Base-by-base conservation (phyloP, 805 yeast species). In the Myxozyma neglecta region DNA sequence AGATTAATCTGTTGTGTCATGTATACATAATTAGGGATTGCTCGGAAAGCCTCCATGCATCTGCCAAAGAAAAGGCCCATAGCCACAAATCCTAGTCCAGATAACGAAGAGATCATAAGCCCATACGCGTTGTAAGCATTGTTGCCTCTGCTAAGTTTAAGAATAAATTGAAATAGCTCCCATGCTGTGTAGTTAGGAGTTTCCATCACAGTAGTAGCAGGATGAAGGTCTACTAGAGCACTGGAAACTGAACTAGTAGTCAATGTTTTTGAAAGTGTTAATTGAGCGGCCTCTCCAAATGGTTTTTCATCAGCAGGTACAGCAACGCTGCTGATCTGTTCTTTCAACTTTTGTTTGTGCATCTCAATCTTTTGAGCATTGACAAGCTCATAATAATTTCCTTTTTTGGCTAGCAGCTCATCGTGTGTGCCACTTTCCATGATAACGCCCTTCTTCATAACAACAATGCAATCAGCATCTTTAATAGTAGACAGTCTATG, bases 401-500 rank as follows among this genome's bases (percentile, higher is more conserved):
- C 74, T 35, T 51, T 34, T 18, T 20, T 37, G 1, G 49, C 68
- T 8, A 71, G 16, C 37, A 76, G 62, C 44, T 70, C 72, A 8
- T 68, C 65, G 56, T 75, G 77, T 6, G 61, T 65, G 11, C 79
- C 79, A 53, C 68, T 71, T 65, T 76, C 79, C 18, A 71, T 80
- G 59, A 80, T 81, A 59, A 77, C 80, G 3, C 82, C 79, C 39
- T 73, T 72, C 3, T 64, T 54, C 57, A 81, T 71, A 11, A 81
- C 84, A 53, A 81, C 74, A 6, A 81, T 75, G 48, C 81, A 65
- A 44, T 79, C 80, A 61, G 84, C 81, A 62, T 80, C 80, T 61
- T 74, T 75, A 46, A 81, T 80, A 0, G 85, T 81, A 0, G 82
- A 76, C 58, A 81, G 72, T 55, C 85, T 69, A 66, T 81, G 84